Percentiles rank a stretch among this genome's conserved stretches.
These are phyloP conservation scores for Chimonanthus praecox DNA, from an alignment of 164 flowering plant species.

Conservation along the genomic window DNA sequence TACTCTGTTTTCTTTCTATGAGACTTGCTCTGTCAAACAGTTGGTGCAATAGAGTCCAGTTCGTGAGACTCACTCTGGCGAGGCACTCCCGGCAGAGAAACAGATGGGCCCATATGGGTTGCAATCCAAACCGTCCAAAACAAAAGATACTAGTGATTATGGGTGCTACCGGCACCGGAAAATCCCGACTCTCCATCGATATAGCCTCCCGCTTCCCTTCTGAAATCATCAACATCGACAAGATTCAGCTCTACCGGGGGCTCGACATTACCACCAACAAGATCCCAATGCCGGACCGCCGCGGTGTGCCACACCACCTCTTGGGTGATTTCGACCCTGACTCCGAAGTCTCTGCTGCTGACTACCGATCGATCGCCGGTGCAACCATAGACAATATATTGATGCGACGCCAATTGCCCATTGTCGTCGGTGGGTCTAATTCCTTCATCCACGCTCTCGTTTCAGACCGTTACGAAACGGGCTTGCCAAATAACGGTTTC, in stretches of 20 bases:
- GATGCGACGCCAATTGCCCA: constrained; percentile 40
- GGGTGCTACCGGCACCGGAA: constrained; percentile 86
- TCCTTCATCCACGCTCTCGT: constrained; percentile 69
- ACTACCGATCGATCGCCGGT: constrained; percentile 44
- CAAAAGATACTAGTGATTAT: constrained; percentile 54
- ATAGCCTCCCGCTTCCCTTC: constrained; percentile 42
- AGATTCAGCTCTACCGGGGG: constrained; percentile 71
- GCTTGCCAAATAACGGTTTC: not conserved
- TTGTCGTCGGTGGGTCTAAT: constrained; percentile 89
- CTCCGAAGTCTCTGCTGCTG: constrained; percentile 45
- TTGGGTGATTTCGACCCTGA: constrained; percentile 49
- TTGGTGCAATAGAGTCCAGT: constrained; percentile 8
- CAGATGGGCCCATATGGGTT: constrained; percentile 10
- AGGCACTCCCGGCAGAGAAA: not conserved
- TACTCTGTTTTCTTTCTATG: constrained; percentile 14
- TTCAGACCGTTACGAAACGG: constrained; percentile 33
- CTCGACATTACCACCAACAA: constrained; percentile 85
- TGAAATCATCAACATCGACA: constrained; percentile 82
- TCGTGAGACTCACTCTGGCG: not conserved
- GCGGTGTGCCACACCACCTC: constrained; percentile 64
- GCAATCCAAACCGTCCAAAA: constrained; percentile 8
- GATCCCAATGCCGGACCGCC: constrained; percentile 41
- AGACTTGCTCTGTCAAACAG: constrained; percentile 10
- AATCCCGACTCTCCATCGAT: constrained; percentile 63
- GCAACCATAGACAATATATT: constrained; percentile 24